Evolutionary conservation across 768 basidiomycete genomes (phyloP).

Genomic region (Serendipita sp.): DNA sequence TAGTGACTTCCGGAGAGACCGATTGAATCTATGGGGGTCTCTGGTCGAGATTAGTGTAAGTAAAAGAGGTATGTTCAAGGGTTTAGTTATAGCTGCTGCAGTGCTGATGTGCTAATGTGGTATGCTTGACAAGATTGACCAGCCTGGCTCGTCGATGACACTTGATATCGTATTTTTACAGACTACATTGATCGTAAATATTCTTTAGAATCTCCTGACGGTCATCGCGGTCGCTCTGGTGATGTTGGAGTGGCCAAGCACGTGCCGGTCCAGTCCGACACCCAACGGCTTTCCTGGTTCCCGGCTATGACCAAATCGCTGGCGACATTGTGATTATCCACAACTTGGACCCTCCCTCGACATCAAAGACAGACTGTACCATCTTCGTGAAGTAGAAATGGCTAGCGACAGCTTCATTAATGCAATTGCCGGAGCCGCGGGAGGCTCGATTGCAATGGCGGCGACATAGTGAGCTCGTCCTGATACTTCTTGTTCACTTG

Average conservation of each 20-base stretch:
- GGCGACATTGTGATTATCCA: neutral
- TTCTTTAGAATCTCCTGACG: too few species aligned
- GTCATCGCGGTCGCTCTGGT: too few species aligned
- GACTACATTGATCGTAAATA: too few species aligned
- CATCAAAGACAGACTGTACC: neutral
- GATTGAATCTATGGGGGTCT: too few species aligned
- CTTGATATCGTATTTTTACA: too few species aligned
- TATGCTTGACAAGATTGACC: too few species aligned
- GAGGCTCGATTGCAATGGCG: slow-evolving; percentile 85
- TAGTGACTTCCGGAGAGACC: too few species aligned
- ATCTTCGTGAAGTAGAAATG: slow-evolving; percentile 11
- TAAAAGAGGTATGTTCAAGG: too few species aligned
- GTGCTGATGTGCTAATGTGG: too few species aligned
- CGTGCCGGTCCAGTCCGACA: neutral
- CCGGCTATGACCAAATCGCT: neutral
- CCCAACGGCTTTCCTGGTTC: neutral
- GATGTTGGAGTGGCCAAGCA: neutral
- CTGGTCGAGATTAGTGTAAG: too few species aligned
- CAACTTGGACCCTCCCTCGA: neutral
- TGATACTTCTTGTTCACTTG: neutral
- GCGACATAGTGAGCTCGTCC: slow-evolving; percentile 52
- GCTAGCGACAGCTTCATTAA: slow-evolving; percentile 77
- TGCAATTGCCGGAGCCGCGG: slow-evolving; percentile 74
- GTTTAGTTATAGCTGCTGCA: too few species aligned
- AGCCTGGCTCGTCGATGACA: too few species aligned